Percentiles rank a stretch among this genome's conserved stretches.
Evolutionary conservation across 2,329 filamentous ascomycete genomes (phyloP).

Genomic region (Cercospora janseana): DNA sequence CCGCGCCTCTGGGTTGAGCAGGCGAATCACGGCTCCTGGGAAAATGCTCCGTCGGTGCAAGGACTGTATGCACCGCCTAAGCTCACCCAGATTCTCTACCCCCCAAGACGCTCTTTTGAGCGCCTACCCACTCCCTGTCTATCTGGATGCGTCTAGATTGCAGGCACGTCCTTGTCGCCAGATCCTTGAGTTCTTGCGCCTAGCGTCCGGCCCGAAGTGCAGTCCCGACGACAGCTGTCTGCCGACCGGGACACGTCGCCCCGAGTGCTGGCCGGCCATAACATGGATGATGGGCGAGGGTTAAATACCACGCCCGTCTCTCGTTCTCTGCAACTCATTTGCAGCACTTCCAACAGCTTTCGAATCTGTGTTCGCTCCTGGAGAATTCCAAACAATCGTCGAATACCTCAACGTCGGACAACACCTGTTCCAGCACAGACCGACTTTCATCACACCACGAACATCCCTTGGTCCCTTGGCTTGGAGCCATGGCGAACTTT

Average conservation of each 20-base stretch:
- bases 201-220: constrained; percentile 24
- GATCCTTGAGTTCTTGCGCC: constrained; percentile 24
- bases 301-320: constrained; percentile 23
- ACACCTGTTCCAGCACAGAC: background rate
- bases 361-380: constrained; percentile 15
- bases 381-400: background rate
- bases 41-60: too few species aligned
- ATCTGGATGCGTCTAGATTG: constrained; percentile 22
- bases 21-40: constrained; percentile 21
- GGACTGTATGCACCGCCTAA: constrained; percentile 8
- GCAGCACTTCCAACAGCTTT: constrained; percentile 18
- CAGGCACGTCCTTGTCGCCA: constrained; percentile 23
- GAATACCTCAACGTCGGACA: background rate
- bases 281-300: constrained; percentile 19
- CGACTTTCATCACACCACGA: background rate
- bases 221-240: constrained; percentile 24
- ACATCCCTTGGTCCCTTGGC: background rate
- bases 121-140: constrained; percentile 22
- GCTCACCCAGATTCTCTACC: too few species aligned
- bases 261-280: constrained; percentile 13
- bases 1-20: constrained; percentile 17
- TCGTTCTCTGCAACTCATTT: constrained; percentile 15
- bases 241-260: constrained; percentile 13
- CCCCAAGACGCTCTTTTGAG: constrained; percentile 23
- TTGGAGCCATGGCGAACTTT: background rate